phyloP scores from a whole-genome alignment of 371 early-diverging fungal species.

The Apophysomyces variabilis region DNA sequence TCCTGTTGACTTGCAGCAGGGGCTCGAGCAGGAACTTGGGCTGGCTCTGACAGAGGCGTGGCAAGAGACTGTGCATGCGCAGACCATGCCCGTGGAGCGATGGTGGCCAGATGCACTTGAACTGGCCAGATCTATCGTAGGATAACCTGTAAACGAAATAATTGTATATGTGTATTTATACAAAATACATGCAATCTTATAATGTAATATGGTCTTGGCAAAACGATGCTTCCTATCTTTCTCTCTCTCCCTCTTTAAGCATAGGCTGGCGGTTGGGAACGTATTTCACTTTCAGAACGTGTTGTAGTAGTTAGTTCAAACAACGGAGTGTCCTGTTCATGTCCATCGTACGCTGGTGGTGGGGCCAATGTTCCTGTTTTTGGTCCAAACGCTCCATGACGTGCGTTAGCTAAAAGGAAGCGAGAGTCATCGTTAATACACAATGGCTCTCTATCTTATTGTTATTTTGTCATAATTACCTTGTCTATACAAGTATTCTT shows the following conservation, averaged over 20 bases:
- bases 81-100: background rate
- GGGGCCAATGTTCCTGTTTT: constrained; percentile 60
- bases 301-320: background rate
- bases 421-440: too few species aligned
- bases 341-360: constrained; percentile 57
- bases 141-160: background rate
- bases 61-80: constrained; percentile 9
- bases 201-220: background rate
- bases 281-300: background rate
- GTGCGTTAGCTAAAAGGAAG: constrained; percentile 62
- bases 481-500: too few species aligned
- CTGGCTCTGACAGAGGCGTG: constrained; percentile 22
- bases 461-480: too few species aligned
- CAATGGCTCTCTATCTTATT: too few species aligned
- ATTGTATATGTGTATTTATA: background rate
- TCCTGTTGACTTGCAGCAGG: constrained; percentile 33
- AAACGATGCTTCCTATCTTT: too few species aligned
- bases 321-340: background rate
- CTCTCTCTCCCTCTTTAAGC: background rate
- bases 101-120: background rate
- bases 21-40: constrained; percentile 41
- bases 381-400: constrained; percentile 74
- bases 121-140: background rate
- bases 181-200: background rate
- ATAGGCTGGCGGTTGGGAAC: background rate